phyloP scores from a whole-genome alignment of 345 rosid species.

The Orychophragmus violaceus region DNA sequence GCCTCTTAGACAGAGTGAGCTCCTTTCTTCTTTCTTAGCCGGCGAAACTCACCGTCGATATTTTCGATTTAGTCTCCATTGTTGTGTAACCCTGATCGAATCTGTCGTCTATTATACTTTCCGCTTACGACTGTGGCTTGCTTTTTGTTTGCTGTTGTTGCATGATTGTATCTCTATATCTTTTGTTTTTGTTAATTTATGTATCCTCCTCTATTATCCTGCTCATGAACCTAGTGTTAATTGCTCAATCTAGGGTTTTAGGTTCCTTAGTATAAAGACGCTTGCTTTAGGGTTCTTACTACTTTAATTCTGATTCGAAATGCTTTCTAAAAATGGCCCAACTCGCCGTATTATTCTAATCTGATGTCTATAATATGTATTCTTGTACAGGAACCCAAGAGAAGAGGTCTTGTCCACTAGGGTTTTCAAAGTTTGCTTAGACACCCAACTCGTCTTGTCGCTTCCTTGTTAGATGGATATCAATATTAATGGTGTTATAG shows the following conservation, averaged over 20 bases:
- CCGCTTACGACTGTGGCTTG: neutral
- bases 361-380: neutral
- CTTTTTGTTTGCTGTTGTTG: neutral
- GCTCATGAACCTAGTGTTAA: neutral
- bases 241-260: neutral
- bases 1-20: neutral
- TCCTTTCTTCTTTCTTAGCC: neutral
- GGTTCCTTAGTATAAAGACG: neutral
- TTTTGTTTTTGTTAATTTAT: no score
- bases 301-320: no score
- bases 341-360: no score
- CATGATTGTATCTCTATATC: neutral
- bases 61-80: neutral
- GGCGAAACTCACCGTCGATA: neutral
- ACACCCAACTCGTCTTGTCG: no score
- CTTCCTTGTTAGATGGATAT: no score
- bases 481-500: neutral
- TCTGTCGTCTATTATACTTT: neutral
- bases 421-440: no score
- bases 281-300: neutral
- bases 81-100: neutral
- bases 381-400: neutral
- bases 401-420: no score
- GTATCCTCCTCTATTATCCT: no score
- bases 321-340: no score